These are phyloP conservation scores for Nevesoporus exiguus DNA, from an alignment of 768 basidiomycete genomes.

Conservation along the genomic window DNA sequence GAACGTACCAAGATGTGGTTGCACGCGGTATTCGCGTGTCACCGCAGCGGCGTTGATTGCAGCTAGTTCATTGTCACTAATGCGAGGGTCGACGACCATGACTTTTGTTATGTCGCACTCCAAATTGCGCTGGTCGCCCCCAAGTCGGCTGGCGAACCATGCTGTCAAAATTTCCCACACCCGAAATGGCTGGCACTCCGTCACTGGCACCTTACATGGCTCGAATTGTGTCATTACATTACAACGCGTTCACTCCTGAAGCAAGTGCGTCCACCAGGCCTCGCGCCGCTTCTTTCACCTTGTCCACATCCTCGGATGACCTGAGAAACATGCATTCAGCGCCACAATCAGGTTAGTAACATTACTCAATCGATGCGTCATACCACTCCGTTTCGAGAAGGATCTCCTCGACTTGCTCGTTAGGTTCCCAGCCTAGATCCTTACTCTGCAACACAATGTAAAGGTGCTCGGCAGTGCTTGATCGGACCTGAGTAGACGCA, in stretches of 20 bases:
- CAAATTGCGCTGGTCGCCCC: conserved; percentile 11
- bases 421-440: conserved; percentile 62
- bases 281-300: conserved; percentile 39
- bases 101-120: conserved; percentile 8
- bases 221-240: conserved; percentile 1
- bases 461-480: conserved; percentile 77
- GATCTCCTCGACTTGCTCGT: conserved; percentile 57
- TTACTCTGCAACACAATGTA: conserved; percentile 73
- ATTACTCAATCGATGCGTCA: conserved; percentile 23
- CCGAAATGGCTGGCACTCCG: neutral
- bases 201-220: neutral
- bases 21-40: conserved; percentile 81
- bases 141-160: conserved; percentile 4
- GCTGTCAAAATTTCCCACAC: conserved; percentile 24
- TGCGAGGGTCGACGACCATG: conserved; percentile 50
- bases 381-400: conserved; percentile 84
- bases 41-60: conserved; percentile 86
- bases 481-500: conserved; percentile 55
- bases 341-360: conserved; percentile 13
- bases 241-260: conserved; percentile 28
- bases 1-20: conserved; percentile 78
- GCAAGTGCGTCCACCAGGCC: conserved; percentile 40
- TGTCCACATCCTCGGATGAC: conserved; percentile 43
- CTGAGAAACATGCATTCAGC: conserved; percentile 37
- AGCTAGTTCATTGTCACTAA: conserved; percentile 71